These are phyloP conservation scores for Ailanthus altissimus DNA, from an alignment of 345 rosid species.

Conservation along the genomic window DNA sequence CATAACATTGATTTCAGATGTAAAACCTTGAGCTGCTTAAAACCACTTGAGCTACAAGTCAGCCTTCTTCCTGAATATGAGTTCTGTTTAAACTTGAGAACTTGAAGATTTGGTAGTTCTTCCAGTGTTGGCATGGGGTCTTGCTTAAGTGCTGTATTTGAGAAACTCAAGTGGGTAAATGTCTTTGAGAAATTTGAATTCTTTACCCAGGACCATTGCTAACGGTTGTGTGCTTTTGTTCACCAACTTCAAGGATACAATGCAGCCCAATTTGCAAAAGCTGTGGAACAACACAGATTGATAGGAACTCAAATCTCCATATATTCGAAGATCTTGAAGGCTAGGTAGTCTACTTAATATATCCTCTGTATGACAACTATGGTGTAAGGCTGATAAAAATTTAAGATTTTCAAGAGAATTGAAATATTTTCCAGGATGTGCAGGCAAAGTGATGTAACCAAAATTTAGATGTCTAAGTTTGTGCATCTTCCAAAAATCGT, in stretches of 20 bases:
- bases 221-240: neutral
- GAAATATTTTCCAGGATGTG: neutral
- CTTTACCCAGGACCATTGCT: neutral
- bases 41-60: neutral
- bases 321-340: neutral
- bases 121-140: neutral
- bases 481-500: neutral
- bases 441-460: neutral
- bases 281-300: neutral
- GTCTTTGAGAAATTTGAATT: neutral
- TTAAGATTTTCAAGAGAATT: neutral
- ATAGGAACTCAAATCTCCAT: neutral
- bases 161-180: neutral
- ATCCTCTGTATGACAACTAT: neutral
- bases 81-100: neutral
- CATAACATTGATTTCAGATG: neutral
- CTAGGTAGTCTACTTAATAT: neutral
- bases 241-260: conserved; percentile 7
- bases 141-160: neutral
- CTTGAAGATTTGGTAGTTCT: neutral
- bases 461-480: conserved; percentile 7
- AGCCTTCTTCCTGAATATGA: no score
- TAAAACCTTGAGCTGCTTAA: neutral
- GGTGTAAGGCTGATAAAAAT: neutral
- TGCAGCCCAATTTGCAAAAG: neutral